Evolutionary conservation across 148 eudicot genomes (phyloP), one percentile per base, ranked within the genome.

Genomic region (Amaranthus cruentus): DNA sequence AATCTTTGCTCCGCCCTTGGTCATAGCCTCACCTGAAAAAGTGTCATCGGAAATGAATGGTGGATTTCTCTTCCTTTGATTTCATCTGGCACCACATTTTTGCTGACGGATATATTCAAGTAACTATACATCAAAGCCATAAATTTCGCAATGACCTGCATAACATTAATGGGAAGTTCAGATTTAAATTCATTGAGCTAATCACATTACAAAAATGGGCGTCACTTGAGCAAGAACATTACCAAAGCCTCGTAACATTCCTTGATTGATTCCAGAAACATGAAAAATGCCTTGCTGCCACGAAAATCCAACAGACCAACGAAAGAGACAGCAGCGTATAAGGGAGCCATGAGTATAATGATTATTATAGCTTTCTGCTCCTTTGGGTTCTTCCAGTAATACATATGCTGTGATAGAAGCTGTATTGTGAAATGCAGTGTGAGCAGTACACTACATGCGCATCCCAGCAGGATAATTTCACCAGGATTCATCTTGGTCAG

Each of bases 201-300:
- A 76, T 15, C 53, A 49, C 50, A 79, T 1, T 10, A 74, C 6
- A 60, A 38, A 72, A 28, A 21, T 28, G 50, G 28, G 64, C 52
- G 49, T 43, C 54, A 71, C 44, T 60, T 5, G 43, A 70, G 44
- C 4, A 73, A 61, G 76, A 18, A 51, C 73, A 71, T 61, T 73
- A 94, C 98, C 85, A 94, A 80, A 69, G 98, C 98, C 83, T 91
- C 97, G 9, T 89, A 94, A 71, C 96, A 94, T 72, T 89, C 93
- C 75, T 91, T 91, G 70, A 91, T 75, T 2, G 90, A 85, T 63
- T 90, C 91, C 78, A 94, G 77, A 58, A 81, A 77, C 86, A 87
- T 85, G 89, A 94, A 85, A 76, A 87, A 85, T n/a, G 87, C 76
- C 63, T 85, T 83, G 81, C 90, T 87, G 18, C 91, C 93, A 14